Base-by-base conservation (phyloP, 192 early-diverging fungal genomes). In the Podila clonocystis region DNA sequence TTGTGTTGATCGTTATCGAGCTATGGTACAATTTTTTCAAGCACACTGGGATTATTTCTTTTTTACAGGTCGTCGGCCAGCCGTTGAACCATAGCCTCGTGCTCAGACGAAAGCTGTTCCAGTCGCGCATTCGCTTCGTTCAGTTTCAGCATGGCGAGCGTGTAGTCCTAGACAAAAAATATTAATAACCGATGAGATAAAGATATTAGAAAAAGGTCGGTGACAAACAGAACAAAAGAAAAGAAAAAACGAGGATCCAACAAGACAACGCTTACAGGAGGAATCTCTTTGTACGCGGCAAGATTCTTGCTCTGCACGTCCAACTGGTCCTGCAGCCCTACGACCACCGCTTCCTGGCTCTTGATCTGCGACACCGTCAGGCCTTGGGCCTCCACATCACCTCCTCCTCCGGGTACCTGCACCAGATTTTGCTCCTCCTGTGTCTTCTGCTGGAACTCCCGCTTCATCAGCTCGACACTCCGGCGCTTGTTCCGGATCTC, bases 241-340 rank as follows among this genome's bases (percentile, higher is more conserved):
- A 29, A n/a, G 2, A 24, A 8, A 65, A 31, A 24, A 49, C 6
- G 22, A 30, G 5, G 15, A 22, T n/a, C n/a, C n/a, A n/a, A 61
- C 4, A 24, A 48, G 59, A 50, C 15, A n/a, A n/a, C n/a, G 33
- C 60, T 62, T 79, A 79, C 75, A 24, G 75, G 75, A 49, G 75
- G 75, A 15, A 79, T 72, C 28, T 67, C 68, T 45, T 79, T 50
- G 28, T 79, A 79, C 1, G 70, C 70, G 0, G 65, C 52, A 60
- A 79, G 34, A 1, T 15, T 49, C 33, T 49, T 67, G 28, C 31
- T 48, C 36, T 79, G 75, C 0, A 30, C 59, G 17, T 67, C 9
- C 17, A 68, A 3, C 26, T 68, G 70, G 11, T 19, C 28, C 31
- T 68, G 57, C 13, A 71, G 30, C 20, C 63, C 75, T 1, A 13